phyloP scores from a whole-genome alignment of 1,284 basidiomycete genomes.

The Leccinum griseonigrum region DNA sequence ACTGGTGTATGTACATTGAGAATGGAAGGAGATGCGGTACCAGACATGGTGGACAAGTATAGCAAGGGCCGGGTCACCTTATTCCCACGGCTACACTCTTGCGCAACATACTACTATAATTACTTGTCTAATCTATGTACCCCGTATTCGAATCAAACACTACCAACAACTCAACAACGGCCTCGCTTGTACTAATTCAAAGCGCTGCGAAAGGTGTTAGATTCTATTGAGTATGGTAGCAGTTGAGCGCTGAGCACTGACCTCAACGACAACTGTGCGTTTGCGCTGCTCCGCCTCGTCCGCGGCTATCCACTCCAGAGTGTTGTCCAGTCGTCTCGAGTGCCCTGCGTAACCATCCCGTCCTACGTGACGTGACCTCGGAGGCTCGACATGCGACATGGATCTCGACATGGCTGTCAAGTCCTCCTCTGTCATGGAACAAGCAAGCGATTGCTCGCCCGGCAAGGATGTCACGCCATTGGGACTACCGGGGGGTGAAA shows the following conservation, averaged over 20 bases:
- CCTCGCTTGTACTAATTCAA: constrained; percentile 66
- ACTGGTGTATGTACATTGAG: constrained; percentile 72
- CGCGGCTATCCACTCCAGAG: constrained; percentile 66
- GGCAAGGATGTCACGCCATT: constrained; percentile 47
- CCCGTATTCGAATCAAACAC: background rate
- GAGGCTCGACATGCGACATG: constrained; percentile 56
- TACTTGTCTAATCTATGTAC: background rate
- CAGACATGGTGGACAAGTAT: background rate
- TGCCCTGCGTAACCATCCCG: constrained; percentile 41
- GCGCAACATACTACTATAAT: background rate
- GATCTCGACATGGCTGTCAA: constrained; percentile 72
- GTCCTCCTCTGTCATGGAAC: constrained; percentile 67
- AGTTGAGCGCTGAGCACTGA: constrained; percentile 39
- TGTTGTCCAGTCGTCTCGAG: constrained; percentile 34
- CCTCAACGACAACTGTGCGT: constrained; percentile 68
- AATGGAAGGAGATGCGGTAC: constrained; percentile 36
- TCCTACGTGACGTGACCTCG: constrained; percentile 39
- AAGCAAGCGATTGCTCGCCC: constrained; percentile 47
- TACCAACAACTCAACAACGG: constrained; percentile 74
- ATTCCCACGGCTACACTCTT: background rate
- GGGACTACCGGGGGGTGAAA: constrained; percentile 50
- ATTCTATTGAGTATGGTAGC: background rate
- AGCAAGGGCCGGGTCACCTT: background rate
- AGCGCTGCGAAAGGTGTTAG: constrained; percentile 45
- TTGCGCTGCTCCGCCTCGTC: constrained; percentile 49